Percentiles rank a stretch among this genome's conserved stretches.
Evolutionary conservation across 1,284 basidiomycete species (phyloP).

Genomic region (Ceratobasidium sp.): DNA sequence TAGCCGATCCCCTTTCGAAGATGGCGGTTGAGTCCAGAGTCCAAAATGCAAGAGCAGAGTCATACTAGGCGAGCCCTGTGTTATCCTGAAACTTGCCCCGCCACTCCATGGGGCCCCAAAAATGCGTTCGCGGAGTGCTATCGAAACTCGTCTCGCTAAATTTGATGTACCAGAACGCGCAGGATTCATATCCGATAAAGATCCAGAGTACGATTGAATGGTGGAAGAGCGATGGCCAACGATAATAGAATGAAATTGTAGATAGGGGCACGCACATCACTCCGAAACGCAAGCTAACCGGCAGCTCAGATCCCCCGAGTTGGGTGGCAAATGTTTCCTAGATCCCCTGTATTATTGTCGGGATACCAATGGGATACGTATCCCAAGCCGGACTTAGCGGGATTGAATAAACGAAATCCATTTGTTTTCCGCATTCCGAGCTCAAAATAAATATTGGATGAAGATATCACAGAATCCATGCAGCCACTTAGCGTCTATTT

Average conservation of each 20-base stretch:
- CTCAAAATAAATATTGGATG: constrained; percentile 16
- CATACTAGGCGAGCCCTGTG: not conserved
- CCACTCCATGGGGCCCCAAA: not conserved
- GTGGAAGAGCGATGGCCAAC: not conserved
- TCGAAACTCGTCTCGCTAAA: too few species aligned
- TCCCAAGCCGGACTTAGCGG: not conserved
- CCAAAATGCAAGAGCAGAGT: not conserved
- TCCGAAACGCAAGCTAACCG: not conserved
- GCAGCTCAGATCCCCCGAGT: not conserved
- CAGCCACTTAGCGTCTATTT: constrained; percentile 25
- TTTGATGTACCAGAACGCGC: too few species aligned
- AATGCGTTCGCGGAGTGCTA: too few species aligned
- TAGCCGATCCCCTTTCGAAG: too few species aligned
- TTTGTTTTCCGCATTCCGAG: not conserved
- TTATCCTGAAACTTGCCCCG: not conserved
- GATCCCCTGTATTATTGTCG: not conserved
- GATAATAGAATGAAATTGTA: not conserved
- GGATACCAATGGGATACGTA: not conserved
- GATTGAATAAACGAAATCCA: not conserved
- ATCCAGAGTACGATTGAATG: not conserved
- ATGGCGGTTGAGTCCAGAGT: too few species aligned
- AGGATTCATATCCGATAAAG: not conserved
- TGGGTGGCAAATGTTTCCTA: not conserved
- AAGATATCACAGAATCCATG: not conserved
- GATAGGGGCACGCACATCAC: not conserved